Evolutionary conservation across 2,329 filamentous ascomycete genomes (phyloP).

Genomic region (Diplodia seriata): DNA sequence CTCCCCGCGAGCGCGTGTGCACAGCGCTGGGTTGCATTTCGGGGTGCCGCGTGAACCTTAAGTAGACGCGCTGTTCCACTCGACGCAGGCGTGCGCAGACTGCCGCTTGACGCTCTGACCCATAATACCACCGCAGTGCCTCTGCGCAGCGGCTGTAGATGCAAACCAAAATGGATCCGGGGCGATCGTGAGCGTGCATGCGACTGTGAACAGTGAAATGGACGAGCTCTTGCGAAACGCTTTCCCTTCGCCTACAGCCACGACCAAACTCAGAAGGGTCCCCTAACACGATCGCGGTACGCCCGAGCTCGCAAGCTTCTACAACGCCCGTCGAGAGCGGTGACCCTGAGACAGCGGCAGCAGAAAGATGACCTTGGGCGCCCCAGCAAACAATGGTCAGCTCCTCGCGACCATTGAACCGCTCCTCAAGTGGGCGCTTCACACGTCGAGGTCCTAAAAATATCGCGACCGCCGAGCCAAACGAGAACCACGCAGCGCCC

Average conservation of each 20-base stretch:
- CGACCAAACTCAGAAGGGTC: constrained; percentile 34
- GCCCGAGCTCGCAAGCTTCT: constrained; percentile 33
- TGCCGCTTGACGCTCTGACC: constrained; percentile 29
- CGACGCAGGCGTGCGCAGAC: constrained; percentile 9
- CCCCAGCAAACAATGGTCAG: constrained; percentile 40
- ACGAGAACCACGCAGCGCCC: constrained; percentile 37
- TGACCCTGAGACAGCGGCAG: constrained; percentile 30
- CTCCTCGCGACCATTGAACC: constrained; percentile 42
- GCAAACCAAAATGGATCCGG: constrained; percentile 23
- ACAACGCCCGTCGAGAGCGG: constrained; percentile 32
- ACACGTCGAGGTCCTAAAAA: constrained; percentile 39
- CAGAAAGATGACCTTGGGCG: constrained; percentile 34
- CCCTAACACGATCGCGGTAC: constrained; percentile 34
- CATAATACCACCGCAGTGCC: constrained; percentile 17
- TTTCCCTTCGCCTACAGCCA: constrained; percentile 33
- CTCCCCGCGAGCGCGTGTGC: background rate
- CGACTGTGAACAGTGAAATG: constrained; percentile 27
- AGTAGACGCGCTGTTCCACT: constrained; percentile 18
- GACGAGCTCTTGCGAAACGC: constrained; percentile 32
- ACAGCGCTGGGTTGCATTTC: constrained; percentile 18
- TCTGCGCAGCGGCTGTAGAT: constrained; percentile 22
- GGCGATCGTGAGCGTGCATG: constrained; percentile 31
- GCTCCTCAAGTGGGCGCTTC: constrained; percentile 42
- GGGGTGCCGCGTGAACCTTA: constrained; percentile 18
- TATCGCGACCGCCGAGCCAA: constrained; percentile 39